Conservation (phyloP, 257 asterid genomes). For the Euphrasia confusa region DNA sequence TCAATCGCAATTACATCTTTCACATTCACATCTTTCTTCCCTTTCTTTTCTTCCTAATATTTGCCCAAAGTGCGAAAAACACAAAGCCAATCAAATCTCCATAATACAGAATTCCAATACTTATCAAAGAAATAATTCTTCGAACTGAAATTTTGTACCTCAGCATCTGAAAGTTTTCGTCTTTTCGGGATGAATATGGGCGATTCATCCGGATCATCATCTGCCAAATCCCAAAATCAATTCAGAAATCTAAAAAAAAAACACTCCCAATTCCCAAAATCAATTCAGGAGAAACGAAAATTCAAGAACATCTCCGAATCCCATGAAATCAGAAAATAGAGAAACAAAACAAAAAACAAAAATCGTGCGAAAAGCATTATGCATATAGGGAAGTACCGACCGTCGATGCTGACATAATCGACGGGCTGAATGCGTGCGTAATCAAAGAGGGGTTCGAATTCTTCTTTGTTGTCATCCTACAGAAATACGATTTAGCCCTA, state of each 20-base stretch:
- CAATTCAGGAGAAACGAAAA: not conserved
- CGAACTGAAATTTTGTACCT: constrained; percentile 26
- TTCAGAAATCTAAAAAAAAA: constrained; percentile 6
- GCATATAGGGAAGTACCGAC: constrained; percentile 29
- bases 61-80: constrained; percentile 15
- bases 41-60: constrained; percentile 44
- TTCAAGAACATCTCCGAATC: constrained; percentile 39
- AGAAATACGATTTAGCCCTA: not conserved
- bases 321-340: constrained; percentile 5
- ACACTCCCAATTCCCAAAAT: not conserved
- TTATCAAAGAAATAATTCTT: not conserved
- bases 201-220: constrained; percentile 56
- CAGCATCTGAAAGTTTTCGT: constrained; percentile 38
- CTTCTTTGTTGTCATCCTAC: constrained; percentile 62
- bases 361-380: not conserved
- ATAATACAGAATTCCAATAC: not conserved
- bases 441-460: constrained; percentile 93
- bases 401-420: constrained; percentile 41
- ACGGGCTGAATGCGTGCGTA: constrained; percentile 78
- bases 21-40: constrained; percentile 26
- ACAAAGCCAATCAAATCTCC: constrained; percentile 18
- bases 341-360: not conserved
- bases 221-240: constrained; percentile 35
- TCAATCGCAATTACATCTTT: constrained; percentile 33
- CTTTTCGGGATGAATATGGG: constrained; percentile 41